A percentile compares a stretch with the other conserved stretches of the same genome.
Evolutionary conservation across 108 stramenopile species (phyloP).

Genomic region (Skeletonema menzelii): DNA sequence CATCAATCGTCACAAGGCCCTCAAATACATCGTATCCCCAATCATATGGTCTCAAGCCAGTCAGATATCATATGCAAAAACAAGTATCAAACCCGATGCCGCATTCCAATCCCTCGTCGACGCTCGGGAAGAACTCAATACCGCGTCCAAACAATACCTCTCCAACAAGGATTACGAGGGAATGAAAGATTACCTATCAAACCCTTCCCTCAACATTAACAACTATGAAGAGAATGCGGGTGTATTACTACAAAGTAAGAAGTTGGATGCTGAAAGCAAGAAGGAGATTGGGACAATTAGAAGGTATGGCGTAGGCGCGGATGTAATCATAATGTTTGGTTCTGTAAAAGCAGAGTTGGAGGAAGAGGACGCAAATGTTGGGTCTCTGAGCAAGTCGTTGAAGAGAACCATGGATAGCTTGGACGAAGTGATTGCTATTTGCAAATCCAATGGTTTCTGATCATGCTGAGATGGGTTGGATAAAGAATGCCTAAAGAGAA

Average conservation of each 20-base stretch:
- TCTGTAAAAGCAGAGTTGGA: conserved; percentile 28
- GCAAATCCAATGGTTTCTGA: conserved; percentile 11
- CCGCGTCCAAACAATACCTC: conserved; percentile 13
- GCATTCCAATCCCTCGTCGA: conserved; percentile 18
- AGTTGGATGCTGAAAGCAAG: conserved; percentile 33
- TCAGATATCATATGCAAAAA: too few species aligned
- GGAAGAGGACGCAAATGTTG: conserved; percentile 2
- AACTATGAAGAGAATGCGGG: conserved; percentile 23
- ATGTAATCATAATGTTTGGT: conserved; percentile 46
- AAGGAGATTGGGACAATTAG: conserved; percentile 47
- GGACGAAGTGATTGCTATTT: conserved; percentile 19
- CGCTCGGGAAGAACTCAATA: conserved; percentile 18
- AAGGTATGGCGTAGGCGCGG: conserved; percentile 40
- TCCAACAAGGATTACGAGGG: conserved; percentile 19
- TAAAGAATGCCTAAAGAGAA: too few species aligned
- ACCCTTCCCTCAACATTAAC: conserved; percentile 12
- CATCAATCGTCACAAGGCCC: too few species aligned
- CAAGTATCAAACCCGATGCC: conserved; percentile 3
- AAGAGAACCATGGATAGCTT: background rate
- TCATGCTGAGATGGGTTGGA: too few species aligned
- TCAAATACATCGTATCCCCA: too few species aligned
- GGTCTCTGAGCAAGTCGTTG: background rate
- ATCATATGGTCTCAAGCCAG: too few species aligned
- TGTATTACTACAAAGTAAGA: conserved; percentile 13
- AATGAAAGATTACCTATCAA: conserved; percentile 9